Evolutionary conservation across 108 stramenopile species (phyloP).

Genomic region (Skeletonema marinoi): DNA sequence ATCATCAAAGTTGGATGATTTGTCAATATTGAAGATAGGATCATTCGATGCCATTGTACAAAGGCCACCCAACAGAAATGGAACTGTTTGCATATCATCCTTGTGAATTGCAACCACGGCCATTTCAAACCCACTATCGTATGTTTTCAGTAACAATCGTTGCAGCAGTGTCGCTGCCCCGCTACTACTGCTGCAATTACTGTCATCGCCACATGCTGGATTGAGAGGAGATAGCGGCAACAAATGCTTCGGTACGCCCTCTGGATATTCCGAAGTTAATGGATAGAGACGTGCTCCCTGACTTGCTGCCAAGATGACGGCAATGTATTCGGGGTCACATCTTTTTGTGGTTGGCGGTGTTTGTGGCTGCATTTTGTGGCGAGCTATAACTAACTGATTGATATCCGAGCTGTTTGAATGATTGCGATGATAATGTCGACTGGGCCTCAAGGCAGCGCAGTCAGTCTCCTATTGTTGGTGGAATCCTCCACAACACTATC

Average conservation of each 20-base stretch:
- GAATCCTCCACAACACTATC: too few relatives aligned
- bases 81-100: slow-evolving; percentile 60
- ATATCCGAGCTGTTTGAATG: too few relatives aligned
- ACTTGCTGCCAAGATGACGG: slow-evolving; percentile 70
- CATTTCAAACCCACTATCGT: slow-evolving; percentile 42
- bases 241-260: slow-evolving; percentile 68
- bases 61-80: slow-evolving; percentile 23
- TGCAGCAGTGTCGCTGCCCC: slow-evolving; percentile 46
- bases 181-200: background rate
- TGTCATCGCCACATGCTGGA: slow-evolving; percentile 6
- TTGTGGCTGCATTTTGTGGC: background rate
- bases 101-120: slow-evolving; percentile 56
- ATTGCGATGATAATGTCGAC: too few relatives aligned
- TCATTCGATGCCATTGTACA: slow-evolving; percentile 7
- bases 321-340: slow-evolving; percentile 51
- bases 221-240: slow-evolving; percentile 46
- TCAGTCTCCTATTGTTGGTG: too few relatives aligned
- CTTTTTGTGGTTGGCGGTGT: background rate
- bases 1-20: background rate
- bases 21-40: background rate
- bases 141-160: slow-evolving; percentile 41
- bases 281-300: slow-evolving; percentile 77
- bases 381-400: too few relatives aligned
- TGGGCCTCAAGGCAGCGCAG: too few relatives aligned
- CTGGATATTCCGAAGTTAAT: slow-evolving; percentile 55